Conservation (phyloP, 2,329 filamentous ascomycete species). For the Sporothrix luriei region DNA sequence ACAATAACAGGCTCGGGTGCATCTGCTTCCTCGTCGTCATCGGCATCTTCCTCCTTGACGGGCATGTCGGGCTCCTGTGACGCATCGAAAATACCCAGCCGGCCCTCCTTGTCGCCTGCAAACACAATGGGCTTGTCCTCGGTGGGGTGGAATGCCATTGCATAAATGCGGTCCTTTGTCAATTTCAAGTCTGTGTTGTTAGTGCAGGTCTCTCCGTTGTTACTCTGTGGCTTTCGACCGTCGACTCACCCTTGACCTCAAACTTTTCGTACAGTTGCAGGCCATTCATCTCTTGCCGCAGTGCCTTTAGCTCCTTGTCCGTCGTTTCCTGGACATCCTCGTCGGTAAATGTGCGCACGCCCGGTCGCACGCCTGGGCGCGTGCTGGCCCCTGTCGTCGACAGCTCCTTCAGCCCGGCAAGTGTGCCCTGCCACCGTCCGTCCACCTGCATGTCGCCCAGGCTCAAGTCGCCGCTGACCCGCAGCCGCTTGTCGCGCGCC, state of each 20-base stretch:
- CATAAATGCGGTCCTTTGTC: conserved; percentile 83
- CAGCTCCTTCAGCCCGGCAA: conserved; percentile 43
- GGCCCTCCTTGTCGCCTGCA: conserved; percentile 90
- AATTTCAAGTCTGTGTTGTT: conserved; percentile 75
- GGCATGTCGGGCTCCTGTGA: conserved; percentile 62
- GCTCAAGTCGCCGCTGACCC: conserved; percentile 62
- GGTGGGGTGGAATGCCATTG: conserved; percentile 85
- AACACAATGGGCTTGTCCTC: conserved; percentile 85
- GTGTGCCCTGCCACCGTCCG: conserved; percentile 69
- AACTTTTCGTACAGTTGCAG: conserved; percentile 82
- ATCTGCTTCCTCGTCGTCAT: conserved; percentile 69
- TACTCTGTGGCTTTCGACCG: background rate
- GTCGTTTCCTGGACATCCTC: conserved; percentile 79
- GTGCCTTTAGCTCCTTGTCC: conserved; percentile 70
- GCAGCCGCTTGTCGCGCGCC: conserved; percentile 59
- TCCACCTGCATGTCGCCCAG: conserved; percentile 78
- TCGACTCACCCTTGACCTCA: conserved; percentile 69
- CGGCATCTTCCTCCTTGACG: conserved; percentile 56
- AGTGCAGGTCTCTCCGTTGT: background rate
- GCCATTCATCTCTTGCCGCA: conserved; percentile 75
- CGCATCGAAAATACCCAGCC: conserved; percentile 87
- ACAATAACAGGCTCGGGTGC: conserved; percentile 75
- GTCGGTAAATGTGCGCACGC: conserved; percentile 82
- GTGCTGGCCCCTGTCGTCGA: conserved; percentile 51
- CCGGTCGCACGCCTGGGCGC: conserved; percentile 63